A percentile compares a stretch with the other conserved stretches of the same genome.
Evolutionary conservation across 2,329 filamentous ascomycete species (phyloP).

Genomic region (Coniochaeta pulveracea): DNA sequence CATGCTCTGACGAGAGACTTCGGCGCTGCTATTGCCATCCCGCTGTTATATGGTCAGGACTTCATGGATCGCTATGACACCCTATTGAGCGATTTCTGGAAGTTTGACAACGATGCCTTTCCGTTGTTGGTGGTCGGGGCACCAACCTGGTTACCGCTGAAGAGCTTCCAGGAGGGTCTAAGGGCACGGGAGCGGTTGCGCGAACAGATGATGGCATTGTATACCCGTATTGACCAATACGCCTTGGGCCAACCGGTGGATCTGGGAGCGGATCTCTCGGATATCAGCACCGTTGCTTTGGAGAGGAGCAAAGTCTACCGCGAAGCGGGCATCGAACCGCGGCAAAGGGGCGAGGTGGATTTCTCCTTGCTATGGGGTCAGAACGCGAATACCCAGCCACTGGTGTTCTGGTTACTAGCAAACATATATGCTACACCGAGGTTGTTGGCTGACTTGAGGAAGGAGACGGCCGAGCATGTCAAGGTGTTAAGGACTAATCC

Average conservation of each 20-base stretch:
- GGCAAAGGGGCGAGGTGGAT: conserved; percentile 6
- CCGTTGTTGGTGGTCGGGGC: conserved; percentile 9
- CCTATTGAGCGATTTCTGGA: conserved; percentile 9
- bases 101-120: conserved; percentile 9
- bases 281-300: conserved; percentile 6
- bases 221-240: conserved; percentile 9
- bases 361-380: conserved; percentile 5
- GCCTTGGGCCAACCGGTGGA: conserved; percentile 8
- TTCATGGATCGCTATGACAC: conserved; percentile 7
- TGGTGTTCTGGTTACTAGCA: conserved; percentile 7
- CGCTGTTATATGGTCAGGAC: conserved; percentile 8
- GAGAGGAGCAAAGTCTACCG: conserved; percentile 7
- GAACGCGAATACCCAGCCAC: conserved; percentile 1
- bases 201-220: conserved; percentile 5
- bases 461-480: conserved; percentile 5
- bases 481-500: not conserved
- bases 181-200: conserved; percentile 7
- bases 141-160: conserved; percentile 9
- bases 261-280: conserved; percentile 10
- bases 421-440: conserved; percentile 9
- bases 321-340: conserved; percentile 3
- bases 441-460: conserved; percentile 5
- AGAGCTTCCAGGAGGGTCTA: conserved; percentile 6
- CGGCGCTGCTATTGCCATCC: conserved; percentile 8
- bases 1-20: conserved; percentile 9